Evolutionary conservation across 208 protist genomes (phyloP).

Genomic region (Trypanosoma brucei): DNA sequence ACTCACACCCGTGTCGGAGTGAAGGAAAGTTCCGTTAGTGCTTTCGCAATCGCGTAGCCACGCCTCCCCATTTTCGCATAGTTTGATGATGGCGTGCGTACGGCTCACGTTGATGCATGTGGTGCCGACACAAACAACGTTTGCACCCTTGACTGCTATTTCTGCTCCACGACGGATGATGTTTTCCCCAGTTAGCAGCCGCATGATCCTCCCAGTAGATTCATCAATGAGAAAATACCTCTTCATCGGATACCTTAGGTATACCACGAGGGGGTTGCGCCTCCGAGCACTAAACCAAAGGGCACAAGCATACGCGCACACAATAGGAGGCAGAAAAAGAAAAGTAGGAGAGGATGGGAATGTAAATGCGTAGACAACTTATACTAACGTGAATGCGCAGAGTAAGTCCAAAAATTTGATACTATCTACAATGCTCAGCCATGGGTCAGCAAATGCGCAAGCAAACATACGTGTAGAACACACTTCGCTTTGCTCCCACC

Average conservation of each 20-base stretch:
- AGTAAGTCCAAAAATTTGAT: too few species aligned
- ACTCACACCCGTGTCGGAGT: slow-evolving; percentile 41
- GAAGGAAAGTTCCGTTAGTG: slow-evolving; percentile 82
- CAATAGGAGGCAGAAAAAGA: too few species aligned
- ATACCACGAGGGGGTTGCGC: background rate
- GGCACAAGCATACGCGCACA: too few species aligned
- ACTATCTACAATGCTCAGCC: too few species aligned
- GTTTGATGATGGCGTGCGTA: slow-evolving; percentile 74
- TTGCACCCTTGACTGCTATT: slow-evolving; percentile 34
- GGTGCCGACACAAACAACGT: slow-evolving; percentile 68
- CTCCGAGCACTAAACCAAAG: too few species aligned
- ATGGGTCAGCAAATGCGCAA: too few species aligned
- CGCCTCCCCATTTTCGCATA: slow-evolving; percentile 74
- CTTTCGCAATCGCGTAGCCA: slow-evolving; percentile 83
- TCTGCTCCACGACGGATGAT: slow-evolving; percentile 64
- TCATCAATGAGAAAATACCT: slow-evolving; percentile 40
- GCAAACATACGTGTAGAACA: too few species aligned
- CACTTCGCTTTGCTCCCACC: too few species aligned
- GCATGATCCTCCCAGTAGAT: slow-evolving; percentile 14
- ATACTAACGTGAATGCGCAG: too few species aligned
- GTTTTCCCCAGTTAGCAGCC: slow-evolving; percentile 55
- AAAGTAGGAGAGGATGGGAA: too few species aligned
- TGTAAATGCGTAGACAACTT: too few species aligned
- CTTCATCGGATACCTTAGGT: slow-evolving; percentile 6
- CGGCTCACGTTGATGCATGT: slow-evolving; percentile 62